These are phyloP conservation scores for Halophytophthora batemanensis DNA, from an alignment of 352 stramenopile genomes.

Conservation along the genomic window DNA sequence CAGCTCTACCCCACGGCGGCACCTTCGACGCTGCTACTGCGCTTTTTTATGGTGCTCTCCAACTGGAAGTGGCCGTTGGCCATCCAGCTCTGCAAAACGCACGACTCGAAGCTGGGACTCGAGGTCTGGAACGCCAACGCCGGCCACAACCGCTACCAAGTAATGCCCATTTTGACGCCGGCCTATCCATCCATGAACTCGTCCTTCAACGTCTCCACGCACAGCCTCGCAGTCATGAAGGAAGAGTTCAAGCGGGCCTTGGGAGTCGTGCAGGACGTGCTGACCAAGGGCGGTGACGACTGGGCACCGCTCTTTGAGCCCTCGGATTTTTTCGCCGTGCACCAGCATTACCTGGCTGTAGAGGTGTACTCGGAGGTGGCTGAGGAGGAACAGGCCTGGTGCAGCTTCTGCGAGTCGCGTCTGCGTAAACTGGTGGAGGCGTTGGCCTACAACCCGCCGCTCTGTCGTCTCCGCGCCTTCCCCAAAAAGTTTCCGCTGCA, in stretches of 20 bases:
- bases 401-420: conserved; percentile 92
- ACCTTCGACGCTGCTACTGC: conserved; percentile 76
- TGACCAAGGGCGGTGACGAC: conserved; percentile 76
- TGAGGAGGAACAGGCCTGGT: conserved; percentile 92
- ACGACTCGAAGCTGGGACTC: conserved; percentile 81
- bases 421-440: conserved; percentile 90
- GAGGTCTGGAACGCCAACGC: conserved; percentile 89
- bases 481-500: conserved; percentile 83
- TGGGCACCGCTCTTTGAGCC: conserved; percentile 80
- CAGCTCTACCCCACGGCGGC: conserved; percentile 86
- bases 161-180: conserved; percentile 99
- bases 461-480: conserved; percentile 80
- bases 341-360: conserved; percentile 90
- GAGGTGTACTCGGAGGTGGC: conserved; percentile 89
- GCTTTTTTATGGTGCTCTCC: conserved; percentile 90
- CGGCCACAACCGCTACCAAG: conserved; percentile 88
- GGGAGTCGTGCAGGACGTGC: conserved; percentile 78
- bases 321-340: conserved; percentile 85
- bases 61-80: conserved; percentile 90
- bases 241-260: conserved; percentile 89
- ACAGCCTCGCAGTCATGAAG: conserved; percentile 94
- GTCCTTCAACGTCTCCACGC: conserved; percentile 96
- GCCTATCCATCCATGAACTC: conserved; percentile 99
- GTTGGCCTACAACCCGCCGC: conserved; percentile 74
- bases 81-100: conserved; percentile 89